Evolutionary conservation across 208 protist species (phyloP).

Genomic region (Trypanosoma boissoni): DNA sequence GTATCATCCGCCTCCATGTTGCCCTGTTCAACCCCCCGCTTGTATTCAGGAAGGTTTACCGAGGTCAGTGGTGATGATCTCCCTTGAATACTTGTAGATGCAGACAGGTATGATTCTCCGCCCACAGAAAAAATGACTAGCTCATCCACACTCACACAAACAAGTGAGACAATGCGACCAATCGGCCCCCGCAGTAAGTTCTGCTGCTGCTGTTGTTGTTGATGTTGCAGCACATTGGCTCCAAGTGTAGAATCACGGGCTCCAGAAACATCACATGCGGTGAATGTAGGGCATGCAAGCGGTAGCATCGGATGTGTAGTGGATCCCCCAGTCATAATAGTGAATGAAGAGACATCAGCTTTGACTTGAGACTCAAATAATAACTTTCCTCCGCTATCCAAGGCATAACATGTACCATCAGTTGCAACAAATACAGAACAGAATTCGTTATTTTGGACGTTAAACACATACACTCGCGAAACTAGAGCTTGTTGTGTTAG

Average conservation of each 20-base stretch:
- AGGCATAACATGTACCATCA: conserved; percentile 58
- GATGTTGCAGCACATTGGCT: conserved; percentile 1
- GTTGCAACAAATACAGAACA: conserved; percentile 58
- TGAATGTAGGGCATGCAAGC: conserved; percentile 3
- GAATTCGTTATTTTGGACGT: conserved; percentile 46
- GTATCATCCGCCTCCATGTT: too few relatives aligned
- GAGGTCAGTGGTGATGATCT: too few relatives aligned
- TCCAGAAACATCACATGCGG: not conserved
- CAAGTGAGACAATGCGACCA: conserved; percentile 41
- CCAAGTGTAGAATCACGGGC: not conserved
- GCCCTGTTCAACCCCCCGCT: too few relatives aligned
- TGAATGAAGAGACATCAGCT: conserved; percentile 75
- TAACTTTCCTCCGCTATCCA: conserved; percentile 39
- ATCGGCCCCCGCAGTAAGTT: conserved; percentile 7
- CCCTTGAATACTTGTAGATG: not conserved
- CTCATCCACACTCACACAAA: conserved; percentile 74
- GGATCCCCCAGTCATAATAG: conserved; percentile 39
- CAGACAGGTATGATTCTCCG: conserved; percentile 30
- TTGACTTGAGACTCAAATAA: conserved; percentile 61
- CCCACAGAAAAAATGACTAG: conserved; percentile 68
- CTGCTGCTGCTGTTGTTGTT: conserved; percentile 10
- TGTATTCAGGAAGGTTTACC: too few relatives aligned
- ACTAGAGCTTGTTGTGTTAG: conserved; percentile 44
- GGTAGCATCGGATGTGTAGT: conserved; percentile 19
- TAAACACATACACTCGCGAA: conserved; percentile 50